Evolutionary conservation across 177 flowering plant species (phyloP).

Genomic region (Vitis hybrid): DNA sequence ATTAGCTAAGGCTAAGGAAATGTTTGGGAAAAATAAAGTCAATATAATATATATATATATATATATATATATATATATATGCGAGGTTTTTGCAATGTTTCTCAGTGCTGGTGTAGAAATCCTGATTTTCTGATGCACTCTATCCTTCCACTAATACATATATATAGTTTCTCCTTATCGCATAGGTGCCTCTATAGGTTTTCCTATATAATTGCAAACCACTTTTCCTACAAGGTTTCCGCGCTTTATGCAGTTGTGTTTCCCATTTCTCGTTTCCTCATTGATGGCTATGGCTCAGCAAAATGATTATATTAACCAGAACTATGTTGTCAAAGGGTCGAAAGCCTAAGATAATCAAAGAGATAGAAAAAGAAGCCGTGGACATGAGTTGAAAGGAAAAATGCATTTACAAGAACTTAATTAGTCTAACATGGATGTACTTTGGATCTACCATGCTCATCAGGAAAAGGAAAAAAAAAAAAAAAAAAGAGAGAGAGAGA

Average conservation of each 20-base stretch:
- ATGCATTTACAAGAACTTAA: slow-evolving; percentile 19
- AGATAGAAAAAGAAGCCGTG: slow-evolving; percentile 3
- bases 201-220: background rate
- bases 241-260: slow-evolving; percentile 24
- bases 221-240: slow-evolving; percentile 15
- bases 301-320: background rate
- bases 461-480: background rate
- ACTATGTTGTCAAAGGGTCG: background rate
- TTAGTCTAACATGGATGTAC: slow-evolving; percentile 20
- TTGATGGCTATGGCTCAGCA: background rate
- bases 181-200: background rate
- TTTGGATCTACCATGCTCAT: slow-evolving; percentile 4
- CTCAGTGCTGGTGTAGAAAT: no score
- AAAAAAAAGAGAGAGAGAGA: background rate
- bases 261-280: slow-evolving; percentile 15
- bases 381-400: slow-evolving; percentile 15
- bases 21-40: no score
- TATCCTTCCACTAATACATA: background rate
- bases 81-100: no score
- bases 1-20: no score
- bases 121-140: no score
- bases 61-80: no score
- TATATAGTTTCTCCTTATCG: background rate
- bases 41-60: no score
- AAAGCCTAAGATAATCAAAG: background rate